Evolutionary conservation across 1,284 basidiomycete genomes (phyloP).

Genomic region (Ceratobasidium theobromae): DNA sequence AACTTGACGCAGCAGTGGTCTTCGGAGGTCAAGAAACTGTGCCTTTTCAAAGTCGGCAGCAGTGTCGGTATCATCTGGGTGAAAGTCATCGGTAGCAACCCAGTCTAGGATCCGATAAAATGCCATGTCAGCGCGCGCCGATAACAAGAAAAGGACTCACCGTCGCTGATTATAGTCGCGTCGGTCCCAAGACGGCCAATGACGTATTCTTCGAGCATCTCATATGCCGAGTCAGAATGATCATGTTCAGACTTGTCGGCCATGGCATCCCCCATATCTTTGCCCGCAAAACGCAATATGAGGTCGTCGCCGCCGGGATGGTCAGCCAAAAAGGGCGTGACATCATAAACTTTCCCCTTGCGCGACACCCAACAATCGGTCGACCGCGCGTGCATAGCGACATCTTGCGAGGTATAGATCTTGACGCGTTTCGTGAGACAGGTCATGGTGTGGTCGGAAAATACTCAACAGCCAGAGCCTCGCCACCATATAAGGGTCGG

Average conservation of each 20-base stretch:
- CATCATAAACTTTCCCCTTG: conserved; percentile 76
- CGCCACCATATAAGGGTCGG: not conserved
- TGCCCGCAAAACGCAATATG: conserved; percentile 77
- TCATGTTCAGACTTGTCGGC: conserved; percentile 80
- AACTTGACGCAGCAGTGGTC: conserved; percentile 84
- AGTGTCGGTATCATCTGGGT: conserved; percentile 83
- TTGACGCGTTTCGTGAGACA: conserved; percentile 27
- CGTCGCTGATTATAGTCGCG: conserved; percentile 76
- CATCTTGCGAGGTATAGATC: conserved; percentile 72
- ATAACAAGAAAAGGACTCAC: conserved; percentile 49
- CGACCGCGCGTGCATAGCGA: conserved; percentile 57
- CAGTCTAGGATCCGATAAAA: conserved; percentile 58
- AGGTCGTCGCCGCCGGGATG: conserved; percentile 87
- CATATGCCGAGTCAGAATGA: conserved; percentile 92
- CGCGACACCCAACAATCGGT: conserved; percentile 75
- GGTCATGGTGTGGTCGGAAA: conserved; percentile 2
- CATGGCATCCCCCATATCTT: conserved; percentile 84
- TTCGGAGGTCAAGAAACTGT: conserved; percentile 89
- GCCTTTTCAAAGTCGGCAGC: conserved; percentile 80
- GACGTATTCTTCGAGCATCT: conserved; percentile 85
- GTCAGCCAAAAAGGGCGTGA: conserved; percentile 71
- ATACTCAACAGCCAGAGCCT: not conserved
- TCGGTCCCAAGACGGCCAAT: conserved; percentile 78
- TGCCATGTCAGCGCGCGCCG: not conserved
- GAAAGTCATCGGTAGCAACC: conserved; percentile 84